Base-by-base conservation (phyloP, 768 basidiomycete genomes). In the Suillus brevipes region DNA sequence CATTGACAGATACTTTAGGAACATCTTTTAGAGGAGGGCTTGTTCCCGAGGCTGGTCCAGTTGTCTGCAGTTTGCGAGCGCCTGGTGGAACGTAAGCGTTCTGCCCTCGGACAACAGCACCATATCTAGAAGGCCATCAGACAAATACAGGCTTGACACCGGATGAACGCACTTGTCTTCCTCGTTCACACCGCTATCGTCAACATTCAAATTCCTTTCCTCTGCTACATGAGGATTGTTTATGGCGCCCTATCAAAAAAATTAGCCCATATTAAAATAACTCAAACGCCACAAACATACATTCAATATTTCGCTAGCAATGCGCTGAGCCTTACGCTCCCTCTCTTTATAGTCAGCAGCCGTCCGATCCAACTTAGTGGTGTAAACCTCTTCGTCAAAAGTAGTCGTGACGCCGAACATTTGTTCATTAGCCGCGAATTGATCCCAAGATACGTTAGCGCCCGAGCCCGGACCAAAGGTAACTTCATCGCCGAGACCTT, bases 1-100 rank as follows among this genome's bases (percentile, higher is more conserved):
- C 89, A 72, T 92, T 92, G 58, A 93, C 82, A 25, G 90, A 83
- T 56, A 92, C 87, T 74, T 89, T 90, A 37, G 91, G 91, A 62
- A 91, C 72, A 16, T 89, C 90, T 69, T 78, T 79, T 50, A 69
- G 67, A 40, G 71, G 67, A 20, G 68, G 70, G 36, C 59, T 68
- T 43, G 73, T 69, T 28, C 38, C 58, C 25, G 18, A 59, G 10
- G 40, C 28, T 43, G 40, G 58, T 63, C 75, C 68, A 60, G 78
- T 69, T 57, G 73, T 72, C 60, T 69, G 75, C 45, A 74, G 65
- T 75, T 84, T 87, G 64, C 96, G 86, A 43, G 95, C 95, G 66
- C 90, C 94, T 2, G 97, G 97, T 55, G 97, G 97, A 45, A 99
- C 87, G 74, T 99, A 99, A 31, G 96, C 97, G 71, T 91, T 91